Percentiles rank a stretch among this genome's conserved stretches.
phyloP scores from a whole-genome alignment of 1,139 yeast genomes.

The Hyphopichia fennica region DNA sequence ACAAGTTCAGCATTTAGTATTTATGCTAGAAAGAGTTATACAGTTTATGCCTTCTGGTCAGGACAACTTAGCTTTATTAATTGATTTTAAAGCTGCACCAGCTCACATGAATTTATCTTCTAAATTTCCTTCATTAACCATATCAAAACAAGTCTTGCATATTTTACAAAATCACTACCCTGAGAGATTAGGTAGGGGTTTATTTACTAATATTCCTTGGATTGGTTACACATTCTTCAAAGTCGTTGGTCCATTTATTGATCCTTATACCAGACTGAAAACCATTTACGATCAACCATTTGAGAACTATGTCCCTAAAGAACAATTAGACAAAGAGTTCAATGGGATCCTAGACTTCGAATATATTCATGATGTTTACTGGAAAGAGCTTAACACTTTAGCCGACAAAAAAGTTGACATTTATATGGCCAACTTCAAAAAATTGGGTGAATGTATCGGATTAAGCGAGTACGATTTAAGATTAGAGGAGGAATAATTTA shows the following conservation, averaged over 20 bases:
- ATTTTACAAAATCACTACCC: slow-evolving; percentile 95
- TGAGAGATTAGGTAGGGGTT: slow-evolving; percentile 88
- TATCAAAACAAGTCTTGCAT: slow-evolving; percentile 75
- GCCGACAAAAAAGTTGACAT: slow-evolving; percentile 54
- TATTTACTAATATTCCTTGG: slow-evolving; percentile 91
- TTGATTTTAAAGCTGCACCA: slow-evolving; percentile 77
- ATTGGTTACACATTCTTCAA: slow-evolving; percentile 87
- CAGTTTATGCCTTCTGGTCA: slow-evolving; percentile 96
- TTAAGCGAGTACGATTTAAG: slow-evolving; percentile 56
- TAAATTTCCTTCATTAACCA: slow-evolving; percentile 44
- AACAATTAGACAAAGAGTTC: slow-evolving; percentile 79
- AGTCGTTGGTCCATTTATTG: slow-evolving; percentile 90
- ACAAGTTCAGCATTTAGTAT: slow-evolving; percentile 92
- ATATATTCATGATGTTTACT: slow-evolving; percentile 75
- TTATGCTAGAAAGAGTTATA: slow-evolving; percentile 84
- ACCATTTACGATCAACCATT: slow-evolving; percentile 89
- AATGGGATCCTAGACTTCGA: slow-evolving; percentile 84
- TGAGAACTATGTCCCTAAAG: slow-evolving; percentile 72
- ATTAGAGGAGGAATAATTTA: too few relatives aligned
- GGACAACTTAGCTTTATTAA: slow-evolving; percentile 83
- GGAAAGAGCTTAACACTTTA: slow-evolving; percentile 68
- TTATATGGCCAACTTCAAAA: slow-evolving; percentile 62
- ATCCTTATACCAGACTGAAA: slow-evolving; percentile 90
- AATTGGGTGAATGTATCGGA: slow-evolving; percentile 72
- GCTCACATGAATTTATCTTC: slow-evolving; percentile 39